Evolutionary conservation across 2,329 filamentous ascomycete species (phyloP).

Genomic region (Botryotinia calthae): DNA sequence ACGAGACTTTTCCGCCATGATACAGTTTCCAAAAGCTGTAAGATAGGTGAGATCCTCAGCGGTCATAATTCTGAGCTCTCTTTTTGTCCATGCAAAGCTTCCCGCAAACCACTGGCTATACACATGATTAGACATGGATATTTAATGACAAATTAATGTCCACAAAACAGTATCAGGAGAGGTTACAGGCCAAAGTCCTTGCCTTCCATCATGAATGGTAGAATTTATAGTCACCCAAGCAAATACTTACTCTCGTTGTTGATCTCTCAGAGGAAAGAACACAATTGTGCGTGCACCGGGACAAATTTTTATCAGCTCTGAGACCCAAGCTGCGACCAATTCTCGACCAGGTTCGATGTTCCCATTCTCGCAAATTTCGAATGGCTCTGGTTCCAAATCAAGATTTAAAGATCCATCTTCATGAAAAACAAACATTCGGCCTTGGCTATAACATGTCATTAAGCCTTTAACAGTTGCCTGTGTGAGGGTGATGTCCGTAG

Average conservation of each 20-base stretch:
- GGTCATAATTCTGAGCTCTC: conserved; percentile 44
- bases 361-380: conserved; percentile 4
- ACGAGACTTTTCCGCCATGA: conserved; percentile 55
- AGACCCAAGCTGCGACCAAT: conserved; percentile 20
- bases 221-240: not conserved
- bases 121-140: not conserved
- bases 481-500: conserved; percentile 7
- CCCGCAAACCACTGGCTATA: conserved; percentile 46
- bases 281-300: conserved; percentile 45
- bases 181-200: not conserved
- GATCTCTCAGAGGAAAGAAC: conserved; percentile 49
- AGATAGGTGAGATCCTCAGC: conserved; percentile 49
- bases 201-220: not conserved
- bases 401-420: conserved; percentile 21
- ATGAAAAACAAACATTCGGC: conserved; percentile 29
- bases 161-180: not conserved
- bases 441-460: conserved; percentile 27
- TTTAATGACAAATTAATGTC: not conserved
- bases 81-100: conserved; percentile 48
- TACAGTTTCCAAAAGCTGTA: conserved; percentile 50
- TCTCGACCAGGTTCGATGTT: conserved; percentile 14
- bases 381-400: conserved; percentile 6
- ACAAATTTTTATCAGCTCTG: conserved; percentile 38
- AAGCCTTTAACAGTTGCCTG: conserved; percentile 26
- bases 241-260: conserved; percentile 38